Evolutionary conservation across 495 filamentous ascomycete species (phyloP), one percentile per base, ranked within the genome.

Genomic region (Sordaria brevicollis): DNA sequence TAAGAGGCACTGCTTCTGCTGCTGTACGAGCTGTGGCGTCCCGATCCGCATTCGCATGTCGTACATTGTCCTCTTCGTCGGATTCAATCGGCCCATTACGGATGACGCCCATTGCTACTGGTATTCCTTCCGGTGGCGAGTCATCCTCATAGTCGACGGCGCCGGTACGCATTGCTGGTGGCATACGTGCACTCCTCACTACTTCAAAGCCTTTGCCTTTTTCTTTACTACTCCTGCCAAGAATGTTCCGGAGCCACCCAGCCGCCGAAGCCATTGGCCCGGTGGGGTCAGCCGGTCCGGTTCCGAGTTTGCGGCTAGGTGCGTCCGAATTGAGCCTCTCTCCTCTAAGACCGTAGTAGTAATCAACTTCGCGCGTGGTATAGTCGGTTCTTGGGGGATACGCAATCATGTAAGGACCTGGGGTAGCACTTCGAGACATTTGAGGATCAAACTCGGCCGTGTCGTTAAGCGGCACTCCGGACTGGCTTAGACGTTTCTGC

Each of bases 131-230:
- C 5, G 85, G 86, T 15, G 82, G 82, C 8, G 76, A 68, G 4
- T 84, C 85, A 11, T 84, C 84, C 25, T 79, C 81, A 13, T 87
- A 86, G 10, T 87, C 86, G 67, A 88, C 87, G 9, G 81, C 80
- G 29, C 73, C 71, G 5, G 80, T 76, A 35, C 78, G 80, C 90
- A 92, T 79, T 73, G 86, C 77, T 71, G 88, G 79, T 74, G 84
- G 83, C 87, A 90, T 86, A 73, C 93, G 86, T 43, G 92, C 85
- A 75, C 93, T 96, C 75, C 95, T 84, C 13, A 98, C 95, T 17
- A 99, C 95, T 77, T 97, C 95, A 69, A 99, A 99, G 0, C 95
- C 95, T 79, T 97, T 97, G 35, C 90, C 91, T 74, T 88, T 95
- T 54, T 95, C 93, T 73, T 95, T 97, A 3, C 87, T 91, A 78